A percentile compares a stretch with the other conserved stretches of the same genome.
Conservation (phyloP, 805 yeast genomes). For the Cyberlindnera lachancei region DNA sequence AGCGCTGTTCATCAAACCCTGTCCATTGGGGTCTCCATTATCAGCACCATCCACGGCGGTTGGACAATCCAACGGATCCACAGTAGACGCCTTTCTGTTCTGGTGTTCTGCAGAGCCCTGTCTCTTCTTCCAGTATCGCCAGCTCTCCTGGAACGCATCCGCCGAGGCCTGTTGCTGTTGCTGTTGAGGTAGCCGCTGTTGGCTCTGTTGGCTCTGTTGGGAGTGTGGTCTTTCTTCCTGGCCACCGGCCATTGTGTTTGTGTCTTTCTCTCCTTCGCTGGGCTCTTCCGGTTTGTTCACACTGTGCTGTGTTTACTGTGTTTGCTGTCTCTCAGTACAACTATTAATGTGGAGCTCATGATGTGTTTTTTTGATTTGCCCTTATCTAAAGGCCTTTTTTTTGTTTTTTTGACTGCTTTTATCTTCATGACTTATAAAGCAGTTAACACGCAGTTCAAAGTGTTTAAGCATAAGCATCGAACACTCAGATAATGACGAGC, state of each 20-base stretch:
- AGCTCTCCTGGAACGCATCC: slow-evolving; percentile 11
- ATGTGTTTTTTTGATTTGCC: neutral
- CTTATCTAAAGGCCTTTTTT: neutral
- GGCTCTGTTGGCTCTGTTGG: too few relatives aligned
- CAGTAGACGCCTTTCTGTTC: slow-evolving; percentile 10
- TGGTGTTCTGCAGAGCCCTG: slow-evolving; percentile 18
- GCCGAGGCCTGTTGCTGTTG: neutral
- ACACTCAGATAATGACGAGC: too few relatives aligned
- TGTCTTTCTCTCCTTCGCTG: neutral
- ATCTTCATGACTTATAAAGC: too few relatives aligned
- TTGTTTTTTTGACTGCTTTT: neutral
- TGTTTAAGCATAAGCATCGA: too few relatives aligned
- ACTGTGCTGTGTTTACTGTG: neutral
- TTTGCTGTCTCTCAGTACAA: too few relatives aligned
- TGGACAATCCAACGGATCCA: slow-evolving; percentile 11
- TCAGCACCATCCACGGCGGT: neutral
- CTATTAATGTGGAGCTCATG: too few relatives aligned
- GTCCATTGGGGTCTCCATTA: neutral
- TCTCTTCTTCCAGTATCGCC: slow-evolving; percentile 19
- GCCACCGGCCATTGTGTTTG: too few relatives aligned
- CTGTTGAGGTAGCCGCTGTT: too few relatives aligned
- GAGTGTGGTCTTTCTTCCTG: too few relatives aligned
- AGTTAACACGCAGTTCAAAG: too few relatives aligned
- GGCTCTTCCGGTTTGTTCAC: neutral
- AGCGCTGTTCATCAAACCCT: neutral